Percentiles rank a stretch among this genome's conserved stretches.
Evolutionary conservation across 371 early-diverging fungal species (phyloP).

Genomic region (Rhizopus delemar): DNA sequence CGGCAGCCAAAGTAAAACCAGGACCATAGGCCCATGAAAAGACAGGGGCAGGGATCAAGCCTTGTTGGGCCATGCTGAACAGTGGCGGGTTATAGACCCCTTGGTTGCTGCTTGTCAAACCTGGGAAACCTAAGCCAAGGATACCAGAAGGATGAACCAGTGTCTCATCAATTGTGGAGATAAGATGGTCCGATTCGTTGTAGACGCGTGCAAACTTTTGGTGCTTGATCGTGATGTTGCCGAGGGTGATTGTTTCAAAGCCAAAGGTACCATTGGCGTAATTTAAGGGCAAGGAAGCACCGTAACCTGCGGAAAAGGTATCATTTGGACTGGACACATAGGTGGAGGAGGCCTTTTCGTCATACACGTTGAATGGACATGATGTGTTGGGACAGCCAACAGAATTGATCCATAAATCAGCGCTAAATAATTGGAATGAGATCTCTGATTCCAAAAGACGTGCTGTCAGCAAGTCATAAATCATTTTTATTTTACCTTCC

Average conservation of each 20-base stretch:
- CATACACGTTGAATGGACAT: slow-evolving; percentile 30
- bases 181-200: neutral
- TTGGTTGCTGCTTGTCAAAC: slow-evolving; percentile 16
- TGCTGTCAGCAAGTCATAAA: neutral
- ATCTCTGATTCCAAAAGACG: too few relatives aligned
- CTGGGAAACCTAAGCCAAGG: slow-evolving; percentile 33
- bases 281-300: slow-evolving; percentile 13
- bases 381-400: slow-evolving; percentile 11
- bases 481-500: slow-evolving; percentile 33
- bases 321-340: slow-evolving; percentile 12
- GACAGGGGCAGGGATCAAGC: slow-evolving; percentile 22
- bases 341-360: slow-evolving; percentile 25
- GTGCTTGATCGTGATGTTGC: slow-evolving; percentile 20
- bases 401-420: slow-evolving; percentile 33
- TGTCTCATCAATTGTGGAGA: slow-evolving; percentile 8
- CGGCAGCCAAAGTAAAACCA: neutral
- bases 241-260: slow-evolving; percentile 60
- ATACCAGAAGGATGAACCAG: slow-evolving; percentile 32
- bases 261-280: slow-evolving; percentile 25
- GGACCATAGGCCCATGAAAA: slow-evolving; percentile 21
- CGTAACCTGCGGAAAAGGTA: slow-evolving; percentile 26
- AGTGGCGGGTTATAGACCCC: slow-evolving; percentile 27
- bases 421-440: neutral
- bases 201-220: slow-evolving; percentile 31
- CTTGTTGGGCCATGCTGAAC: slow-evolving; percentile 22